Conservation (phyloP, 306 rosid species). For the Malus sylvestris region DNA sequence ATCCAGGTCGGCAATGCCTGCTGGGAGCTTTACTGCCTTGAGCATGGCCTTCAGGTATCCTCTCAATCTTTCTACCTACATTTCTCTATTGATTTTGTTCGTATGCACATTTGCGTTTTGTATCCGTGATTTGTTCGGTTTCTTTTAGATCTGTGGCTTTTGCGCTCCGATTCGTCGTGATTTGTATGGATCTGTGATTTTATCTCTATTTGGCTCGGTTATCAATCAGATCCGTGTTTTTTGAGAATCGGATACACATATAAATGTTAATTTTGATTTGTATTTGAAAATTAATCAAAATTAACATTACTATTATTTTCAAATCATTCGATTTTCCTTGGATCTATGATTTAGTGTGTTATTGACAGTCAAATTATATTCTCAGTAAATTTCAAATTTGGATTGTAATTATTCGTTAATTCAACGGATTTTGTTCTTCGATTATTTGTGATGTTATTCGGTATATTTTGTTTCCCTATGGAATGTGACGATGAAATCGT, state of each 20-base stretch:
- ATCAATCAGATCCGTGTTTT: background rate
- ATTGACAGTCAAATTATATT: background rate
- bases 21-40: conserved; percentile 96
- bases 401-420: background rate
- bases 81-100: background rate
- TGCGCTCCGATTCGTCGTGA: background rate
- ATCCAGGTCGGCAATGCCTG: conserved; percentile 96
- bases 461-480: background rate
- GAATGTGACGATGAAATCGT: background rate
- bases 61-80: background rate
- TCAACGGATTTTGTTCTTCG: background rate
- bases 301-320: too few relatives aligned
- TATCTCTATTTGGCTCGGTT: background rate
- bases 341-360: background rate
- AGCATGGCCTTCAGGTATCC: conserved; percentile 76
- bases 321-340: background rate
- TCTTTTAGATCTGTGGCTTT: background rate
- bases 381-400: background rate
- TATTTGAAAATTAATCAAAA: background rate
- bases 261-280: background rate
- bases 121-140: background rate
- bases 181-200: background rate
- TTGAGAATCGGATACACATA: background rate
- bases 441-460: background rate
- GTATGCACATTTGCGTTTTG: background rate